Evolutionary conservation across 1,284 basidiomycete genomes (phyloP).

Genomic region (Wolfiporia cocos): DNA sequence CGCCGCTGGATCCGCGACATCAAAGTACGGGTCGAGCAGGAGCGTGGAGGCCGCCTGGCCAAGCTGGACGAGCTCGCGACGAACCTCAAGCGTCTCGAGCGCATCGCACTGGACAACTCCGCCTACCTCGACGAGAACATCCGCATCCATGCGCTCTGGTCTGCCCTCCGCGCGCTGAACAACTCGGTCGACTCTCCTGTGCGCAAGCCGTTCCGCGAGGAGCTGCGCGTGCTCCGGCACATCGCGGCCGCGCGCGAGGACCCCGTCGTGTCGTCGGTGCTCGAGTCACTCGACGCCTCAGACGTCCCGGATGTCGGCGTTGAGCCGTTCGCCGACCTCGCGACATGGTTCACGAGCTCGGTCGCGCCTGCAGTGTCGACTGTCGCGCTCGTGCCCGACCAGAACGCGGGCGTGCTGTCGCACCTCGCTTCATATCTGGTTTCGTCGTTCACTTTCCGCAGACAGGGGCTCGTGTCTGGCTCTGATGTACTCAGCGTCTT

Average conservation of each 20-base stretch:
- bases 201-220: constrained; percentile 82
- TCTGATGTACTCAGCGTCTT: constrained; percentile 84
- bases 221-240: constrained; percentile 79
- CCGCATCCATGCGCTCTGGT: constrained; percentile 79
- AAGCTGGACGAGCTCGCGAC: constrained; percentile 92
- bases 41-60: constrained; percentile 91
- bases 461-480: constrained; percentile 72
- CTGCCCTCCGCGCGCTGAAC: constrained; percentile 58
- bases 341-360: constrained; percentile 84
- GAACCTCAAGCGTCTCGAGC: constrained; percentile 87
- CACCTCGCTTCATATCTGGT: constrained; percentile 81
- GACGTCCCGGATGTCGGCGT: constrained; percentile 83
- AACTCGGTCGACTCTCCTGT: constrained; percentile 50
- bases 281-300: constrained; percentile 69
- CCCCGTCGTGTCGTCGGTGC: constrained; percentile 57
- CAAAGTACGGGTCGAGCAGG: constrained; percentile 93
- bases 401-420: constrained; percentile 82
- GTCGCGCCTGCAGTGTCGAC: constrained; percentile 83
- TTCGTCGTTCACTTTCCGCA: constrained; percentile 74
- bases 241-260: constrained; percentile 69
- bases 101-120: constrained; percentile 88
- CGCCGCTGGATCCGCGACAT: constrained; percentile 95
- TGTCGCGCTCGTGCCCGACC: constrained; percentile 88
- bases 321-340: constrained; percentile 84
- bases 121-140: constrained; percentile 87